phyloP scores from a whole-genome alignment of 768 basidiomycete species.

The Strobilomyces dryophilus region DNA sequence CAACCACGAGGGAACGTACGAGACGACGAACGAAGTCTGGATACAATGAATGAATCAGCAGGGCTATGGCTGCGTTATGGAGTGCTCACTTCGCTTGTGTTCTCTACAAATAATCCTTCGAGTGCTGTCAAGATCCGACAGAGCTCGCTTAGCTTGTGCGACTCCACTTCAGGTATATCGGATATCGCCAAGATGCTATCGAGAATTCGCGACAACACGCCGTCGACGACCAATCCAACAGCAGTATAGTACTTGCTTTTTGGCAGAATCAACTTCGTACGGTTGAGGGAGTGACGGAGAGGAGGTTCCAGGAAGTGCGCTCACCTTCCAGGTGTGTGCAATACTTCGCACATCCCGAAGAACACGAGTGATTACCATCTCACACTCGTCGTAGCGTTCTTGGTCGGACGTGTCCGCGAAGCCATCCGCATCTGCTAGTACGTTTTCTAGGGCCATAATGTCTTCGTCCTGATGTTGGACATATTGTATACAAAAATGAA shows the following conservation, averaged over 20 bases:
- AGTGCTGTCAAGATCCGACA: constrained; percentile 74
- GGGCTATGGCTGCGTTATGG: not conserved
- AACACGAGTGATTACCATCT: constrained; percentile 58
- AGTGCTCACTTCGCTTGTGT: constrained; percentile 49
- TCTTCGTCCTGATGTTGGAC: constrained; percentile 21
- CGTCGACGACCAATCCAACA: constrained; percentile 67
- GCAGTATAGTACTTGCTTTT: constrained; percentile 69
- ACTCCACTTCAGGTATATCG: constrained; percentile 89
- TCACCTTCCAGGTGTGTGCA: constrained; percentile 71
- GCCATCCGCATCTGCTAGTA: constrained; percentile 53
- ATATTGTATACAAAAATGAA: not conserved
- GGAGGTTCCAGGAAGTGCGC: constrained; percentile 7
- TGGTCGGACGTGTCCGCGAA: constrained; percentile 70
- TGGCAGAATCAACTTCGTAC: constrained; percentile 56
- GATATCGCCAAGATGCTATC: constrained; percentile 68
- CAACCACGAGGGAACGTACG: constrained; percentile 89
- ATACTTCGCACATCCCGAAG: constrained; percentile 60
- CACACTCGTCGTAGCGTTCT: constrained; percentile 72
- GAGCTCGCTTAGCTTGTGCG: constrained; percentile 76
- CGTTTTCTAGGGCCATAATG: constrained; percentile 29
- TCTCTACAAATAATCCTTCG: constrained; percentile 76
- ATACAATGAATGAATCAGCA: not conserved
- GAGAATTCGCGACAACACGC: constrained; percentile 62
- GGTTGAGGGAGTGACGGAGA: not conserved
- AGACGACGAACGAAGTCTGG: constrained; percentile 71